A percentile compares a stretch with the other conserved stretches of the same genome.
These are phyloP conservation scores for Sanguinoderma infundibulare DNA, from an alignment of 1,284 basidiomycete species.

Conservation along the genomic window DNA sequence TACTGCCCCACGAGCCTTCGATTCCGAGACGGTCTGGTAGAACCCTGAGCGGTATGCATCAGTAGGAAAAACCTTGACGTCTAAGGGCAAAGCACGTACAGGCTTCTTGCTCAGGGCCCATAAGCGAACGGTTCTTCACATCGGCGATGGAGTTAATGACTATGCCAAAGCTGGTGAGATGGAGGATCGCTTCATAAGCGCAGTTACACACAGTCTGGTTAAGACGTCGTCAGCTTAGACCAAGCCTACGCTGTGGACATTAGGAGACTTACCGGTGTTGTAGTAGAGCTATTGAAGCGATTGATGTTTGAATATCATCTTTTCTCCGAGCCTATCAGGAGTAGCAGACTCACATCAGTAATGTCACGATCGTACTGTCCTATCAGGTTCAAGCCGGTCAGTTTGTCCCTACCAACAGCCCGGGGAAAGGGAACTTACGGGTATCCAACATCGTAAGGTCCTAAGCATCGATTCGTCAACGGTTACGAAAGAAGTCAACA, in stretches of 20 bases:
- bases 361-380: conserved; percentile 68
- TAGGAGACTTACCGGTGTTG: conserved; percentile 48
- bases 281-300: conserved; percentile 51
- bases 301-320: not conserved
- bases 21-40: conserved; percentile 50
- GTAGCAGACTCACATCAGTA: conserved; percentile 50
- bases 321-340: too few relatives aligned
- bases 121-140: conserved; percentile 54
- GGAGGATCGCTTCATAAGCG: not conserved
- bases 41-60: conserved; percentile 47
- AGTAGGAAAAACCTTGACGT: not conserved
- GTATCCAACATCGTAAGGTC: conserved; percentile 71
- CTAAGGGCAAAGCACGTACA: conserved; percentile 39
- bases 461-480: conserved; percentile 16
- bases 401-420: too few relatives aligned
- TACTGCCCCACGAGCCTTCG: conserved; percentile 52
- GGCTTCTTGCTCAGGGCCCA: conserved; percentile 62
- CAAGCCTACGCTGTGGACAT: too few relatives aligned
- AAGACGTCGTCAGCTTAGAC: too few relatives aligned
- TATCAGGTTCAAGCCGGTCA: too few relatives aligned
- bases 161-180: conserved; percentile 37
- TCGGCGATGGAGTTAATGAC: conserved; percentile 51
- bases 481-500: not conserved
- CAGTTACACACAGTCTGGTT: not conserved
- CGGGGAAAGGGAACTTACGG: too few relatives aligned